Evolutionary conservation across 2,329 filamentous ascomycete genomes (phyloP), one percentile per base, ranked within the genome.

Genomic region (Colletotrichum sp.): DNA sequence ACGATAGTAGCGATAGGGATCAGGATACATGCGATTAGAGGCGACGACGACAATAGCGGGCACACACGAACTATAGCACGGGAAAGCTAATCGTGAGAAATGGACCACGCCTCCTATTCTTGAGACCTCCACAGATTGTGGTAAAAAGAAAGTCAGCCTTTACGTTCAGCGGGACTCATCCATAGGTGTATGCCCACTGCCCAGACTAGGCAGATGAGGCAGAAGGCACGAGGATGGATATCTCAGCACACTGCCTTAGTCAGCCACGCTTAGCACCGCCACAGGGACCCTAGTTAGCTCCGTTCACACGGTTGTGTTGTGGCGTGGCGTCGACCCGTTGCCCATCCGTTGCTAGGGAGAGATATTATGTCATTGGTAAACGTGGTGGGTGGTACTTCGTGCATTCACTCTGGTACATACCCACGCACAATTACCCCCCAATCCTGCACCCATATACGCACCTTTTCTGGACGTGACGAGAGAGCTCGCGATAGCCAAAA

Each of bases 301-400:
- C 9, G 48, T 52, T 28, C 21, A 8, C 28, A 10, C 24, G 26
- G n/a, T 48, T 21, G 43, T 16, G 43, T 30, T 36, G 63, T 68
- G 68, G 72, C 32, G 63, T 68, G 68, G 72, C 32, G 55, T 57
- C 14, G 59, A 13, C 34, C 26, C 34, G 69, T 75, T 75, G 73
- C 69, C 32, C 36, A 32, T 24, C 39, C 39, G 73, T 75, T 75
- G 73, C 73, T 68, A 32, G 73, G 73, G 73, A 72, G 57, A 75
- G 6, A 21, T 21, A 43, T 72, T 74, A 75, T 75, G 73, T 75
- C 73, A 76, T 76, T 66, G 48, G 52, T 48, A 67, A 67, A 61
- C n/a, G 59, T 61, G 65, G 74, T 39, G 28, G 39, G 18, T 30
- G 30, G 59, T 68, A 63, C 64, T 59, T 24, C 36, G 43, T 28